Percentiles rank a stretch among this genome's conserved stretches.
Evolutionary conservation across 2,329 filamentous ascomycete genomes (phyloP).

Genomic region (Colletotrichum endophyticum): DNA sequence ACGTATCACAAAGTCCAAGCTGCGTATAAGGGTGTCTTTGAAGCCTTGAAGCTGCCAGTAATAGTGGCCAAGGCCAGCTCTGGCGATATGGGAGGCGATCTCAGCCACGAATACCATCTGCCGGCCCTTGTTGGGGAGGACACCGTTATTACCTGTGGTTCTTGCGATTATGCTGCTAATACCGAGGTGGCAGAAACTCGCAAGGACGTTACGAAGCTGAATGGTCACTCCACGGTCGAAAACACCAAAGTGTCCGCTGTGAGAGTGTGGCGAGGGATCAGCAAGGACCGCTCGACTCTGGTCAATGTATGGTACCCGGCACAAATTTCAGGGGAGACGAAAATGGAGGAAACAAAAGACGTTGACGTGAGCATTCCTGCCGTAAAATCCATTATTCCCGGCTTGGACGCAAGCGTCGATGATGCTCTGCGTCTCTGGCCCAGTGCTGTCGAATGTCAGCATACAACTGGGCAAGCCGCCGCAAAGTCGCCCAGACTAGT

Average conservation of each 20-base stretch:
- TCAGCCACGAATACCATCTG: constrained; percentile 96
- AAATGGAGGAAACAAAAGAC: constrained; percentile 9
- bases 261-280: constrained; percentile 66
- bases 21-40: constrained; percentile 79
- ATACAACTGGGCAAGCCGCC: constrained; percentile 14
- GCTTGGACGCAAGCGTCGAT: constrained; percentile 75
- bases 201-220: background rate
- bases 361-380: constrained; percentile 56
- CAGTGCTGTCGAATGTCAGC: constrained; percentile 30
- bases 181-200: constrained; percentile 76
- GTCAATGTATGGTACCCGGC: constrained; percentile 71
- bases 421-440: constrained; percentile 60
- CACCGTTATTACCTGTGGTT: constrained; percentile 75
- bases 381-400: constrained; percentile 68
- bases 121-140: constrained; percentile 84
- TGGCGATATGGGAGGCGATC: constrained; percentile 91
- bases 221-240: constrained; percentile 15
- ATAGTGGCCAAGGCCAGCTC: constrained; percentile 89
- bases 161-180: constrained; percentile 81
- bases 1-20: constrained; percentile 79
- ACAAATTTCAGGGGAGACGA: background rate
- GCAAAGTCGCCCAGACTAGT: constrained; percentile 25
- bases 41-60: constrained; percentile 83
- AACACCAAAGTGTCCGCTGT: constrained; percentile 30
- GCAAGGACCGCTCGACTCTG: constrained; percentile 69